Percentiles rank a stretch among this genome's conserved stretches.
phyloP scores from a whole-genome alignment of 2,329 filamentous ascomycete genomes.

The Fusarium nurragi region DNA sequence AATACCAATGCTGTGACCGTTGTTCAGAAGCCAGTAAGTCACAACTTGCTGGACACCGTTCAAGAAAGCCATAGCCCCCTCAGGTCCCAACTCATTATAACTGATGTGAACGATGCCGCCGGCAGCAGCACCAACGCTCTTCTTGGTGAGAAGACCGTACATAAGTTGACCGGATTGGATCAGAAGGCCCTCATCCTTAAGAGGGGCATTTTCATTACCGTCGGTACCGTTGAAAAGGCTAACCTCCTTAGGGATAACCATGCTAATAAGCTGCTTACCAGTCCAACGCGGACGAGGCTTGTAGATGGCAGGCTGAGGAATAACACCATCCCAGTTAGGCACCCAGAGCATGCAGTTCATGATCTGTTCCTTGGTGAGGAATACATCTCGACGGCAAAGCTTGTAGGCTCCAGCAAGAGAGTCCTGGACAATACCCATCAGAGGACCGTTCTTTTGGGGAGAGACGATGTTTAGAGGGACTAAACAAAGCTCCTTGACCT shows the following conservation, averaged over 20 bases:
- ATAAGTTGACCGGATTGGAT: conserved; percentile 89
- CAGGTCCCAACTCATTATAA: conserved; percentile 91
- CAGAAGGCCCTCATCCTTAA: conserved; percentile 80
- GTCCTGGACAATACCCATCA: conserved; percentile 99
- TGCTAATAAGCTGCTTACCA: conserved; percentile 95
- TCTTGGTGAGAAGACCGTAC: conserved; percentile 92
- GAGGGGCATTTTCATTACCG: conserved; percentile 66
- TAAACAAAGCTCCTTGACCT: conserved; percentile 93
- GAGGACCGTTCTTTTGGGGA: conserved; percentile 91
- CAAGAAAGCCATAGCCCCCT: conserved; percentile 91
- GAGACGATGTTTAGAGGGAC: conserved; percentile 99
- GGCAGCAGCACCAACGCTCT: conserved; percentile 87
- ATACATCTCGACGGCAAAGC: conserved; percentile 90
- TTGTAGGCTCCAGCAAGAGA: conserved; percentile 97
- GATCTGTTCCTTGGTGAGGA: conserved; percentile 87
- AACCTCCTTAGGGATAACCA: conserved; percentile 88
- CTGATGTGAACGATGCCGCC: conserved; percentile 95
- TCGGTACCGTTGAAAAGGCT: conserved; percentile 76
- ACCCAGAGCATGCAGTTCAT: conserved; percentile 99
- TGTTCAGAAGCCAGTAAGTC: conserved; percentile 96
- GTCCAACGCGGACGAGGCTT: conserved; percentile 96
- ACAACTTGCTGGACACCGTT: conserved; percentile 95
- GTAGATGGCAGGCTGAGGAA: conserved; percentile 91
- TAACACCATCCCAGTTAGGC: conserved; percentile 94
- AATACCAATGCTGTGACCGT: conserved; percentile 97